Evolutionary conservation across 768 basidiomycete species (phyloP).

Genomic region (Kwoniella europaea): DNA sequence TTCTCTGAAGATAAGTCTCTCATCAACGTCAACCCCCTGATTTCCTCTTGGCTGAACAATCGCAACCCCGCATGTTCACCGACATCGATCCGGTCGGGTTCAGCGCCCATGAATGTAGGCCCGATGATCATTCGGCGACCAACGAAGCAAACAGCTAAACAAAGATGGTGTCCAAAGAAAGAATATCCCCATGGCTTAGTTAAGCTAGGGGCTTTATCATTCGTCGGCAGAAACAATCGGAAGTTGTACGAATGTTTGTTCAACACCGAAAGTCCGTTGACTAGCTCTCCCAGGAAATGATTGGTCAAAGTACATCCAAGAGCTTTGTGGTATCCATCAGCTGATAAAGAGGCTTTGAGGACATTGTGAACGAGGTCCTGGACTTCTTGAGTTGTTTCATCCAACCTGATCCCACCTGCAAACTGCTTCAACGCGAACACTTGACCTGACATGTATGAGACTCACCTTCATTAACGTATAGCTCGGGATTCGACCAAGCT

Average conservation of each 20-base stretch:
- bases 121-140: conserved; percentile 47
- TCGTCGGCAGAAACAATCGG: conserved; percentile 31
- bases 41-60: conserved; percentile 48
- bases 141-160: conserved; percentile 49
- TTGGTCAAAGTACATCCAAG: conserved; percentile 48
- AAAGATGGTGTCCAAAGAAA: conserved; percentile 55
- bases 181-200: conserved; percentile 46
- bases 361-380: conserved; percentile 39
- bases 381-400: conserved; percentile 38
- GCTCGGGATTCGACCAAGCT: conserved; percentile 46
- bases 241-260: conserved; percentile 54
- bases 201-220: conserved; percentile 20
- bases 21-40: conserved; percentile 47
- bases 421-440: background rate
- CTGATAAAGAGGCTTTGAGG: conserved; percentile 40
- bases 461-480: conserved; percentile 47
- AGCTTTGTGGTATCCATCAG: conserved; percentile 48
- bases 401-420: conserved; percentile 47
- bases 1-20: conserved; percentile 35
- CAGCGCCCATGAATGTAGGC: conserved; percentile 53
- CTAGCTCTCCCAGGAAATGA: conserved; percentile 50
- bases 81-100: conserved; percentile 51
- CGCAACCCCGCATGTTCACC: conserved; percentile 46
- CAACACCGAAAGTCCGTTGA: conserved; percentile 42
- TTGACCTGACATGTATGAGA: background rate